phyloP scores from a whole-genome alignment of 495 filamentous ascomycete genomes.

The Podospora didyma region DNA sequence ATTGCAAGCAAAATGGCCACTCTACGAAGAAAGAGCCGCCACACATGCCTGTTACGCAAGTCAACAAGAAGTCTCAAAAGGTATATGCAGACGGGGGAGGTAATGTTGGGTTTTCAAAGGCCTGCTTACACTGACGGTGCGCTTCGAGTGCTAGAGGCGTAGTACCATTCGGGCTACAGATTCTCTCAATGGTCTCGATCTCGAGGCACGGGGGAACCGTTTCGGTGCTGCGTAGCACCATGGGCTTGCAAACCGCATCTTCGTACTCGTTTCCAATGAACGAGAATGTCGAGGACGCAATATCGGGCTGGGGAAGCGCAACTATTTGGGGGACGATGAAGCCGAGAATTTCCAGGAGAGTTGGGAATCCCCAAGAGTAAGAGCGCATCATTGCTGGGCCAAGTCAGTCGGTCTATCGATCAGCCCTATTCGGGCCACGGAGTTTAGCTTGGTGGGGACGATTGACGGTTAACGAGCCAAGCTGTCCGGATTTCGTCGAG shows the following conservation, averaged over 20 bases:
- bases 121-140: constrained; percentile 30
- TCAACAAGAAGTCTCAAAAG: background rate
- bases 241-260: constrained; percentile 26
- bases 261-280: constrained; percentile 16
- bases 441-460: too few species aligned
- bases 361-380: background rate
- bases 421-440: too few species aligned
- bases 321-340: background rate
- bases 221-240: constrained; percentile 20
- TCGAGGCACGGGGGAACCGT: constrained; percentile 27
- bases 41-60: constrained; percentile 28
- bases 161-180: constrained; percentile 27
- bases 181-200: constrained; percentile 25
- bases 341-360: background rate
- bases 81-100: background rate
- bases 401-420: too few species aligned
- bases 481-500: background rate
- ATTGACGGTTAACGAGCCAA: background rate
- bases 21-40: constrained; percentile 35
- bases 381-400: background rate
- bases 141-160: constrained; percentile 25
- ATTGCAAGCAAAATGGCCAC: constrained; percentile 34
- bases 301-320: background rate
- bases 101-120: background rate
- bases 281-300: background rate